phyloP scores from a whole-genome alignment of 805 yeast species.

The Barnettozyma vustinii region DNA sequence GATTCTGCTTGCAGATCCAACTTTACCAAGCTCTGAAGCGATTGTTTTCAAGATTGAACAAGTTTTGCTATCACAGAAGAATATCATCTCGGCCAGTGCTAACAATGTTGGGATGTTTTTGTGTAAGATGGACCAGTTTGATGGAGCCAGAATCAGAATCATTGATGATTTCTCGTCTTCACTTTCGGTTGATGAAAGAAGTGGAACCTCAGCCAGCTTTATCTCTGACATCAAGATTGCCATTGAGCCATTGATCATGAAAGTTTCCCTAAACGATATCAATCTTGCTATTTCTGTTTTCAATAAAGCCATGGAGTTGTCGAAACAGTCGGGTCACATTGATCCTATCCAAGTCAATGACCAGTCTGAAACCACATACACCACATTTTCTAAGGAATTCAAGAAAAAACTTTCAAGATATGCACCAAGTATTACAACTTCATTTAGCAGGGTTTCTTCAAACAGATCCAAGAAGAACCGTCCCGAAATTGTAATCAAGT shows the following conservation, averaged over 20 bases:
- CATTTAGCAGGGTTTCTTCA: conserved; percentile 35
- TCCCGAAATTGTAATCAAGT: conserved; percentile 45
- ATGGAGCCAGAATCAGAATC: conserved; percentile 60
- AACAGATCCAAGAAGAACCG: conserved; percentile 18
- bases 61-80: conserved; percentile 61
- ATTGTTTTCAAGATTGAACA: conserved; percentile 86
- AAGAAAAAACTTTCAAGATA: conserved; percentile 53
- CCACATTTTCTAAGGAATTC: conserved; percentile 57
- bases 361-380: conserved; percentile 17
- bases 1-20: conserved; percentile 75
- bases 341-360: conserved; percentile 13
- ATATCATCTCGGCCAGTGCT: conserved; percentile 59
- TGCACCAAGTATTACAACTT: conserved; percentile 61
- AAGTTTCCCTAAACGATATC: conserved; percentile 85
- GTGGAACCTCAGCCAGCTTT: conserved; percentile 51
- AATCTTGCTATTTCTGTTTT: conserved; percentile 70
- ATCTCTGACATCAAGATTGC: conserved; percentile 63
- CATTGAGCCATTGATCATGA: conserved; percentile 72
- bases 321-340: conserved; percentile 19
- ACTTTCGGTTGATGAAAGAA: conserved; percentile 64
- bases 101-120: conserved; percentile 84
- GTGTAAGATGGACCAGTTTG: conserved; percentile 63
- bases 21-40: conserved; percentile 68
- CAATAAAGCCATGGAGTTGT: conserved; percentile 57
- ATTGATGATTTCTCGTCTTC: conserved; percentile 87